Percentiles rank a stretch among this genome's conserved stretches.
These are phyloP conservation scores for Phycomyces blakesleeanus DNA, from an alignment of 192 early-diverging fungal genomes.

Conservation along the genomic window DNA sequence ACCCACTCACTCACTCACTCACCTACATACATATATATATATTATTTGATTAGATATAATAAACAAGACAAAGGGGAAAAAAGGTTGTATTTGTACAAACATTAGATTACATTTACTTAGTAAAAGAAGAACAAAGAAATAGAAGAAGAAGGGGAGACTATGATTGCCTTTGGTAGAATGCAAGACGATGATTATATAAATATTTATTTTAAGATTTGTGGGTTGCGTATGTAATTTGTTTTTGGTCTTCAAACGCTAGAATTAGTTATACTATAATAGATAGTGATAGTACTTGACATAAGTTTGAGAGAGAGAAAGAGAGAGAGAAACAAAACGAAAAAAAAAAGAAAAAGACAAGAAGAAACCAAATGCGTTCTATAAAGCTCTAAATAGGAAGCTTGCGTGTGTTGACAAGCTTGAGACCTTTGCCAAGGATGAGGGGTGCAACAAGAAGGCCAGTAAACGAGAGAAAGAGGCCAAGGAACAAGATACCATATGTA, in stretches of 20 bases:
- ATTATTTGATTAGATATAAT: background rate
- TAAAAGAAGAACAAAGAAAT: too few species aligned
- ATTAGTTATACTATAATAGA: background rate
- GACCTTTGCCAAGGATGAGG: slow-evolving; percentile 35
- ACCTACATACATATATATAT: background rate
- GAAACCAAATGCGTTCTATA: too few species aligned
- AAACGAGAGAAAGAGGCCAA: slow-evolving; percentile 58
- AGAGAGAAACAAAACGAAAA: too few species aligned
- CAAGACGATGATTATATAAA: too few species aligned
- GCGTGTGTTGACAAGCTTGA: background rate
- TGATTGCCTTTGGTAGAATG: too few species aligned
- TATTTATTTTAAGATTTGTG: too few species aligned
- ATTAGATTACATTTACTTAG: background rate
- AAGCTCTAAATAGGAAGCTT: slow-evolving; percentile 18
- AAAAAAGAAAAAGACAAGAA: too few species aligned
- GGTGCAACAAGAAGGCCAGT: slow-evolving; percentile 62
- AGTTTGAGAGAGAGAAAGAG: too few species aligned
- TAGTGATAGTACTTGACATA: too few species aligned
- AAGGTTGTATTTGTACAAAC: background rate
- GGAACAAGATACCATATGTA: slow-evolving; percentile 67
- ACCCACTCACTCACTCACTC: too few species aligned
- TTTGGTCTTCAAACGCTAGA: background rate
- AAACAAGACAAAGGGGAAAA: background rate
- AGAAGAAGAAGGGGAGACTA: too few species aligned
- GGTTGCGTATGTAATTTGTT: too few species aligned